phyloP scores from a whole-genome alignment of 2,329 filamentous ascomycete species.

The Camillea tinctor region DNA sequence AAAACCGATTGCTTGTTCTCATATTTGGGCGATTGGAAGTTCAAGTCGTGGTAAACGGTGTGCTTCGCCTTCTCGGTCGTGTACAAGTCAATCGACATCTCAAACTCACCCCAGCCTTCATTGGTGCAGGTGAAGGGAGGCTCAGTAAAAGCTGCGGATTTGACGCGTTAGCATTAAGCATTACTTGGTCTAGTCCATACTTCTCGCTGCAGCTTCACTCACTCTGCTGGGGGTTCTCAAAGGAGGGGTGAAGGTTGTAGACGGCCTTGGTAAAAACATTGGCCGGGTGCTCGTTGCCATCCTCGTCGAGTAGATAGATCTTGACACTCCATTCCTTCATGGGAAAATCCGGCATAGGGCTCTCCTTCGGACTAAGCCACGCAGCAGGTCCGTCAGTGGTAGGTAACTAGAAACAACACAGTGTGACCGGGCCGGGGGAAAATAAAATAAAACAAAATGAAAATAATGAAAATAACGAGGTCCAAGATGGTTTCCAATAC shows the following conservation, averaged over 20 bases:
- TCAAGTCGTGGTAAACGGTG: conserved; percentile 81
- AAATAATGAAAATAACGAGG: not conserved
- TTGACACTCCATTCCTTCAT: conserved; percentile 91
- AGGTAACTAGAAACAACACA: conserved; percentile 4
- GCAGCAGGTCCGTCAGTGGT: conserved; percentile 19
- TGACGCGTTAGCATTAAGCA: conserved; percentile 12
- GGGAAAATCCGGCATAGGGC: conserved; percentile 82
- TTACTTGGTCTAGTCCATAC: not conserved
- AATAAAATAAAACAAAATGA: not conserved
- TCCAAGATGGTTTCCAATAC: not conserved
- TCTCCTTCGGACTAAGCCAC: conserved; percentile 67
- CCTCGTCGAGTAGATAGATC: conserved; percentile 79
- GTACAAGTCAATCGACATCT: conserved; percentile 83
- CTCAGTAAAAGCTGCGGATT: conserved; percentile 66
- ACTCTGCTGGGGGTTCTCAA: conserved; percentile 85
- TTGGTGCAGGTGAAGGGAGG: conserved; percentile 88
- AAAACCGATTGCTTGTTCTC: conserved; percentile 77
- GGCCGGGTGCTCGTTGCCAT: conserved; percentile 79
- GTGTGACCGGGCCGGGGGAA: not conserved
- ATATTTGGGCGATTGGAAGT: conserved; percentile 80
- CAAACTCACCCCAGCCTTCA: conserved; percentile 98
- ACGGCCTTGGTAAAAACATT: conserved; percentile 87
- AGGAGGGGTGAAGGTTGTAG: conserved; percentile 92
- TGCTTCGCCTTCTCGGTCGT: conserved; percentile 86
- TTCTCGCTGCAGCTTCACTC: conserved; percentile 37